A percentile compares a stretch with the other conserved stretches of the same genome.
phyloP scores from a whole-genome alignment of 345 rosid species.

The Atalantia buxifolia region DNA sequence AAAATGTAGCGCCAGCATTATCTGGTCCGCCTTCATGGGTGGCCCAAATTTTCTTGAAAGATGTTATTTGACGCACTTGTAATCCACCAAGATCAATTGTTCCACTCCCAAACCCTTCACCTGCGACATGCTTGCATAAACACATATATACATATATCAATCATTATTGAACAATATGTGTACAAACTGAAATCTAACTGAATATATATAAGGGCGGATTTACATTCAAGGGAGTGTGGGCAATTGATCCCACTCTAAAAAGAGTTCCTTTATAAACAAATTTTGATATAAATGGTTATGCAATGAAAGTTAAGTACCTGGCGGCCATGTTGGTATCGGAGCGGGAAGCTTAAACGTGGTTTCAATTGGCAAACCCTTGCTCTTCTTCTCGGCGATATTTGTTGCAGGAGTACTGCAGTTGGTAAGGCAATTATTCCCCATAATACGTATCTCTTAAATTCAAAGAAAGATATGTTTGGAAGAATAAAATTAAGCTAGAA shows the following conservation, averaged over 20 bases:
- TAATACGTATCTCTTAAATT: background rate
- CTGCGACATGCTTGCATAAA: conserved; percentile 14
- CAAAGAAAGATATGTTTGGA: background rate
- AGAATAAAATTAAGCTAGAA: no score
- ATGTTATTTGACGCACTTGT: conserved; percentile 49
- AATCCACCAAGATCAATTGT: conserved; percentile 64
- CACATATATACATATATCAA: background rate
- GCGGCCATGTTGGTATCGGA: conserved; percentile 52
- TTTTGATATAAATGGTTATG: no score
- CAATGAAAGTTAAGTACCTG: conserved; percentile 26
- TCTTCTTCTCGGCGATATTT: conserved; percentile 29
- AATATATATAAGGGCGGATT: no score
- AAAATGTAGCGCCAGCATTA: conserved; percentile 69
- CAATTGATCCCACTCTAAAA: no score
- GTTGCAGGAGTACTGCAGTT: background rate
- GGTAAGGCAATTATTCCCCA: conserved; percentile 32
- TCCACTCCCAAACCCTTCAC: conserved; percentile 55
- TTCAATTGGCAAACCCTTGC: conserved; percentile 42
- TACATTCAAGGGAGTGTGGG: no score
- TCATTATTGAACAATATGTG: no score
- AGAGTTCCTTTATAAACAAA: no score
- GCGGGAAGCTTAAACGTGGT: conserved; percentile 59
- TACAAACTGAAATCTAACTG: no score
- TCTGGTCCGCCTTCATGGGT: conserved; percentile 61
- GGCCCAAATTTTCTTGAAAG: conserved; percentile 59